phyloP scores from a whole-genome alignment of 306 rosid species.

The Acmispon strigosus region DNA sequence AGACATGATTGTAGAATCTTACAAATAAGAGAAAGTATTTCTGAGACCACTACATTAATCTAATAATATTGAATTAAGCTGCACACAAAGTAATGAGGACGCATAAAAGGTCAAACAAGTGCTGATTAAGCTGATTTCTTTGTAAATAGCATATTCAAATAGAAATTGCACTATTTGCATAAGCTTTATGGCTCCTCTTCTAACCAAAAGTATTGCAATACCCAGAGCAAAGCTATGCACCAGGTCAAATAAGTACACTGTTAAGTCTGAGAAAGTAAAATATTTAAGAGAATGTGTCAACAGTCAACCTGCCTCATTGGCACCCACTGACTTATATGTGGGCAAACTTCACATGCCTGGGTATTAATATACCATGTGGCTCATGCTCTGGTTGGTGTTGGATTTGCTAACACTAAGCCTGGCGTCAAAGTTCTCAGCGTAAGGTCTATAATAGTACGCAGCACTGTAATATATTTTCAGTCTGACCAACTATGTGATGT shows the following conservation, averaged over 20 bases:
- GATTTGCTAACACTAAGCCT: conserved; percentile 1
- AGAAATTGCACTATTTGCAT: background rate
- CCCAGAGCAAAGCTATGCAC: background rate
- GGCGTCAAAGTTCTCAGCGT: background rate
- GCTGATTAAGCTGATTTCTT: background rate
- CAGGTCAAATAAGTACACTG: background rate
- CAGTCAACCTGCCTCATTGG: background rate
- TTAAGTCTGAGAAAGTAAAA: background rate
- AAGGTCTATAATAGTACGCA: background rate
- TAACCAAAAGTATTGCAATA: background rate
- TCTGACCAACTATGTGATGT: background rate
- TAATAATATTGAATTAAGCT: background rate
- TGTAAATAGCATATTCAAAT: background rate
- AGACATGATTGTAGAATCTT: background rate
- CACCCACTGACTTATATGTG: background rate
- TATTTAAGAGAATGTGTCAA: background rate
- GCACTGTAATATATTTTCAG: background rate
- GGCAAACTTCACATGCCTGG: background rate
- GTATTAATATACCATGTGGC: background rate
- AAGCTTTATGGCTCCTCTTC: background rate
- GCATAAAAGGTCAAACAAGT: background rate
- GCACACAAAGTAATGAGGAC: background rate
- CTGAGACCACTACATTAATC: background rate
- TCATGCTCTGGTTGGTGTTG: conserved; percentile 3
- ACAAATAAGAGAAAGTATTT: background rate